Evolutionary conservation across 164 flowering plant species (phyloP), one percentile per base, ranked within the genome.

Genomic region (Kalanchoe fedtschenkoi): DNA sequence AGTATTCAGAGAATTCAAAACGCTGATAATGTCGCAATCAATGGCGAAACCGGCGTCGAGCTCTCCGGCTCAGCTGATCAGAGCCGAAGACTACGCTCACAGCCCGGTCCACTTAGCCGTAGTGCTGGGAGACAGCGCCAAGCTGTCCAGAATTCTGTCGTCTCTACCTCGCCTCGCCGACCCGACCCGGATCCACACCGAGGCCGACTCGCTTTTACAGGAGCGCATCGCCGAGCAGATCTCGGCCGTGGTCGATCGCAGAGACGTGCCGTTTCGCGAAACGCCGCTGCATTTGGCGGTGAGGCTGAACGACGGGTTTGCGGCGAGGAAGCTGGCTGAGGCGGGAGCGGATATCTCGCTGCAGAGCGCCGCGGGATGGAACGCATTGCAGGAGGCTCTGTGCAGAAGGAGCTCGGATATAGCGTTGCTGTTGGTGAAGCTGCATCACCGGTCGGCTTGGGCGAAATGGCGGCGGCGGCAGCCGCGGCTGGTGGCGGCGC

Each of bases 201-300:
- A 88, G 74, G 68, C 87, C 3, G 85, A 86, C 54, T 93, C 98
- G 1, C 75, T 89, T n/a, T 22, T 73, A 34, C 86, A 86, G 41
- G 98, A 93, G 67, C 62, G 58, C 3, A 15, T 82, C 51, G 83
- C 88, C 53, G 90, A 90, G 13, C 53, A 66, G 57, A 86, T 93
- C 76, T 71, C 96, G 30, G 69, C 89, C 62, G 74, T 71, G 10
- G 66, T 90, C 60, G 98, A 93, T 78, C 91, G 96, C 61, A 85
- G 97, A 35, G 92, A 93, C 62, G 95, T 88, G 15, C 95, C 90
- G 0, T 62, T 44, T 68, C 79, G 89, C 0, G 95, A 88, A 58
- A 90, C 97, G 1, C 88, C 97, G 0, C 87, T 93, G 59, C 97
- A 93, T 62, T 81, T 93, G 15, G 89, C 96, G 5, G 97, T 93